Conservation (phyloP, 805 yeast genomes). For the Lachancea waltii region DNA sequence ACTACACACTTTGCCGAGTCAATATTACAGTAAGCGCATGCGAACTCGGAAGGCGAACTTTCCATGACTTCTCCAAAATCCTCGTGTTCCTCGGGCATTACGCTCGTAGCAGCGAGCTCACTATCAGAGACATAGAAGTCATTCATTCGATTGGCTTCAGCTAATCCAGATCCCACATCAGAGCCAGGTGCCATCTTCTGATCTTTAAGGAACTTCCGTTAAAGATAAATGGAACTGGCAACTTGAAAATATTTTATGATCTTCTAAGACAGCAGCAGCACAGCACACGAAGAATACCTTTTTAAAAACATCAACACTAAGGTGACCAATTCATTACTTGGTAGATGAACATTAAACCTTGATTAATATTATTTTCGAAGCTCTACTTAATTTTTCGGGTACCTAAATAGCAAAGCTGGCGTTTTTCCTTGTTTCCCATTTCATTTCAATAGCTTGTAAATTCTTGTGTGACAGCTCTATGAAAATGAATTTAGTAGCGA, state of each 20-base stretch:
- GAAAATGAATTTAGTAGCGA: slow-evolving; percentile 8
- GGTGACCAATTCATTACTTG: neutral
- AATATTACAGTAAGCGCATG: slow-evolving; percentile 70
- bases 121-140: neutral
- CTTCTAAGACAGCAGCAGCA: neutral
- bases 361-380: neutral
- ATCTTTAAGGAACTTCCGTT: too few relatives aligned
- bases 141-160: neutral
- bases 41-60: slow-evolving; percentile 32
- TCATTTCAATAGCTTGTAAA: neutral
- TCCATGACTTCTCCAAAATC: slow-evolving; percentile 6
- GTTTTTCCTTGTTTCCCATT: neutral
- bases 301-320: neutral
- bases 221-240: too few relatives aligned
- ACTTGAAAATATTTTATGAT: neutral
- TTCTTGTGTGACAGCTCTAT: neutral
- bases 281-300: neutral
- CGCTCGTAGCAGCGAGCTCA: slow-evolving; percentile 1
- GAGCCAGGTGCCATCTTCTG: neutral
- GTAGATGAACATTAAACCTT: neutral
- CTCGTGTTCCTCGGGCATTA: slow-evolving; percentile 1
- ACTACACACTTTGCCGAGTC: slow-evolving; percentile 59
- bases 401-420: neutral
- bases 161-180: neutral
- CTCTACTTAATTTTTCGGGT: too few relatives aligned